Evolutionary conservation across 2,329 filamentous ascomycete species (phyloP).

Genomic region (Xylaria digitata): DNA sequence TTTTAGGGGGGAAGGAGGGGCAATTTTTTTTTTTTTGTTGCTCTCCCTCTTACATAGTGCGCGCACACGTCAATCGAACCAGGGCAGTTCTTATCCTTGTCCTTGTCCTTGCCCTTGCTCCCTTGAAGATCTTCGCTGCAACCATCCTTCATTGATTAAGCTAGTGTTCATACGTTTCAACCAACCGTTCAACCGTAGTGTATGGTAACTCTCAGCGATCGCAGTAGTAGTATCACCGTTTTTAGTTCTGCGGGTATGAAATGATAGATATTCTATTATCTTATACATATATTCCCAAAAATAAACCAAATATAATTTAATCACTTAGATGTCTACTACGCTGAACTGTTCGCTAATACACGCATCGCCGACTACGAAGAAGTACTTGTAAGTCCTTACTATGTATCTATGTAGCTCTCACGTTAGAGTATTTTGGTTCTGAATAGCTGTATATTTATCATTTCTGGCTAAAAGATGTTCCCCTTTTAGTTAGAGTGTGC

Average conservation of each 20-base stretch:
- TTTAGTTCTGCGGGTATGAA: slow-evolving; percentile 12
- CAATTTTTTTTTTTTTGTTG: slow-evolving; percentile 8
- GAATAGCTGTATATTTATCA: neutral
- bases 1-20: too few relatives aligned
- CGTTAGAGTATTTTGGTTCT: neutral
- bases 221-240: slow-evolving; percentile 26
- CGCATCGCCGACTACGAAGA: slow-evolving; percentile 26
- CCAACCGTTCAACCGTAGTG: slow-evolving; percentile 31
- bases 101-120: slow-evolving; percentile 20
- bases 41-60: neutral
- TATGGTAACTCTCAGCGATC: slow-evolving; percentile 43
- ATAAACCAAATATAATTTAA: slow-evolving; percentile 17
- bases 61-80: slow-evolving; percentile 11
- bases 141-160: slow-evolving; percentile 36
- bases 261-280: slow-evolving; percentile 14
- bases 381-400: neutral
- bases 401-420: neutral
- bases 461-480: slow-evolving; percentile 19
- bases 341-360: slow-evolving; percentile 28
- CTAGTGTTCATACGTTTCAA: slow-evolving; percentile 23
- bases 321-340: neutral
- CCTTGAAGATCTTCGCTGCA: slow-evolving; percentile 48
- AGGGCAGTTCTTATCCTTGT: slow-evolving; percentile 9
- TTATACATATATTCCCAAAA: slow-evolving; percentile 32
- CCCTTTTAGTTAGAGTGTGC: slow-evolving; percentile 10